phyloP scores from a whole-genome alignment of 2,329 filamentous ascomycete species.

The Apiospora hydei region DNA sequence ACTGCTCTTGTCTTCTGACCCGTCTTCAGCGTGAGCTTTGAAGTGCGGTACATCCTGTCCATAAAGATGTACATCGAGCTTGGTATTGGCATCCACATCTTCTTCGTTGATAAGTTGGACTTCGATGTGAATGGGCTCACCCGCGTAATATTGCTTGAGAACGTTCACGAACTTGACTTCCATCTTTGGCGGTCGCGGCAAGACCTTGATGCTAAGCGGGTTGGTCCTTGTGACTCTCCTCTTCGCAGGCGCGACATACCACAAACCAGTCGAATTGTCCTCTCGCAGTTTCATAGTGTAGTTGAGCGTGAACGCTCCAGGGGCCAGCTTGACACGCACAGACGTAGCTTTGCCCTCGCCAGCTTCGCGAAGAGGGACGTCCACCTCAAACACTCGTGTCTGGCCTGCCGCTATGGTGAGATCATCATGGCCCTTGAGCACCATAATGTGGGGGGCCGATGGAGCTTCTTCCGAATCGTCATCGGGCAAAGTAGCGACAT shows the following conservation, averaged over 20 bases:
- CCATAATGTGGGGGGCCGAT: slow-evolving; percentile 34
- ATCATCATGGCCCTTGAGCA: slow-evolving; percentile 64
- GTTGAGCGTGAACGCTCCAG: slow-evolving; percentile 70
- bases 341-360: slow-evolving; percentile 75
- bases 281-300: slow-evolving; percentile 66
- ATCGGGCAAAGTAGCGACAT: slow-evolving; percentile 37
- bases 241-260: slow-evolving; percentile 55
- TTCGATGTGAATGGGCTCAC: slow-evolving; percentile 74
- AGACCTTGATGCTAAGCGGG: slow-evolving; percentile 70
- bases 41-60: slow-evolving; percentile 62
- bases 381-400: slow-evolving; percentile 74
- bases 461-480: not conserved
- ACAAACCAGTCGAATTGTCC: slow-evolving; percentile 51
- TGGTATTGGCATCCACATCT: slow-evolving; percentile 77
- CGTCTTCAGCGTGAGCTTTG: slow-evolving; percentile 47
- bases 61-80: slow-evolving; percentile 72
- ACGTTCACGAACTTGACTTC: slow-evolving; percentile 72
- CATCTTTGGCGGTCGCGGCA: slow-evolving; percentile 92
- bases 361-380: slow-evolving; percentile 78
- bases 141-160: slow-evolving; percentile 80
- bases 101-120: slow-evolving; percentile 80
- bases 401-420: slow-evolving; percentile 72
- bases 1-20: slow-evolving; percentile 42
- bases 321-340: slow-evolving; percentile 68
- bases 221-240: slow-evolving; percentile 57